These are phyloP conservation scores for Tulasnella sp. DNA, from an alignment of 768 basidiomycete species.

Conservation along the genomic window DNA sequence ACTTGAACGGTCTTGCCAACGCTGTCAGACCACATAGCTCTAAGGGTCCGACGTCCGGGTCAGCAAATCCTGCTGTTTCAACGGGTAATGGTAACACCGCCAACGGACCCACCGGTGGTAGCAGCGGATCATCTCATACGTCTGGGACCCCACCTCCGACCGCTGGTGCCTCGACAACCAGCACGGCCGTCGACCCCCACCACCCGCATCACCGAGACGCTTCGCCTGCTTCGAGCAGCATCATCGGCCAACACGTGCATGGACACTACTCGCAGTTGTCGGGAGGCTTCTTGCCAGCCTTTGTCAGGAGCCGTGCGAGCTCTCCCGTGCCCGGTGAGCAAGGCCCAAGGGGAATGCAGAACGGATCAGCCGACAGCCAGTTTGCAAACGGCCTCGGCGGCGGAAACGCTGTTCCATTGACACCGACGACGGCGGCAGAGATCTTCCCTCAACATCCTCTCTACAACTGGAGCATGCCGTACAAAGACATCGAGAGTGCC, in stretches of 20 bases:
- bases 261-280: conserved; percentile 22
- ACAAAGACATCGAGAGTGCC: conserved; percentile 57
- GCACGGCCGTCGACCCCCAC: conserved; percentile 5
- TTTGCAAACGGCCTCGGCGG: not conserved
- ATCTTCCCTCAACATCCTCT: conserved; percentile 58
- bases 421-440: conserved; percentile 20
- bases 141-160: conserved; percentile 19
- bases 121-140: not conserved
- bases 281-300: conserved; percentile 16
- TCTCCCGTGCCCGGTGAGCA: conserved; percentile 21
- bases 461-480: conserved; percentile 57
- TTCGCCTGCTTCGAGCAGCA: not conserved
- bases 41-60: conserved; percentile 12
- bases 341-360: not conserved
- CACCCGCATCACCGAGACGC: not conserved
- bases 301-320: conserved; percentile 18
- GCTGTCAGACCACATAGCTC: conserved; percentile 11
- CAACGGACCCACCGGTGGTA: conserved; percentile 20
- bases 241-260: conserved; percentile 20
- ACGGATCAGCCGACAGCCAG: not conserved
- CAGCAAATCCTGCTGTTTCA: conserved; percentile 9
- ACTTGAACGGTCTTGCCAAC: conserved; percentile 34
- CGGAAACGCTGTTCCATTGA: conserved; percentile 6
- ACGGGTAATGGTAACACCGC: conserved; percentile 6
- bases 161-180: not conserved